Evolutionary conservation across 768 basidiomycete species (phyloP).

Genomic region (Fomitopsis serialis): DNA sequence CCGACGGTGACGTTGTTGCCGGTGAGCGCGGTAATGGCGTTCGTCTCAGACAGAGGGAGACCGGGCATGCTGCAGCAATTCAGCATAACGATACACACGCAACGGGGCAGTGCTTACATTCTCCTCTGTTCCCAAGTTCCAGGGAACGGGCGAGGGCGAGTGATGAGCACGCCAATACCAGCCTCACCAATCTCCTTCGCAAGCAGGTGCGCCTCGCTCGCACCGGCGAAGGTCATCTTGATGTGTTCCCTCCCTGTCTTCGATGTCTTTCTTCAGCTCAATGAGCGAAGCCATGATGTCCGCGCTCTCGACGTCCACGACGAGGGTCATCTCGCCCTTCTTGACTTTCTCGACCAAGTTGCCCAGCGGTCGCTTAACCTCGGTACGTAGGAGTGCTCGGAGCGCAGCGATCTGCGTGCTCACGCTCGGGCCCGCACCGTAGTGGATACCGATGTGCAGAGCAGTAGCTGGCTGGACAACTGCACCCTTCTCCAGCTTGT

Average conservation of each 20-base stretch:
- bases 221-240: conserved; percentile 45
- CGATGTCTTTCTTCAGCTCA: conserved; percentile 55
- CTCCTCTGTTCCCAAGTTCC: conserved; percentile 52
- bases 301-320: conserved; percentile 54
- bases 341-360: conserved; percentile 37
- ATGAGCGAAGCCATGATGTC: conserved; percentile 64
- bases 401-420: conserved; percentile 76
- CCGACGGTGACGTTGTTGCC: conserved; percentile 67
- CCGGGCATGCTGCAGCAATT: conserved; percentile 48
- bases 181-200: conserved; percentile 64
- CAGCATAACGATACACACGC: no score
- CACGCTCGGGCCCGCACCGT: conserved; percentile 49
- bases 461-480: conserved; percentile 31
- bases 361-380: conserved; percentile 34
- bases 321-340: conserved; percentile 50
- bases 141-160: conserved; percentile 66
- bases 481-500: conserved; percentile 34
- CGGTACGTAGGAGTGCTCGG: conserved; percentile 50
- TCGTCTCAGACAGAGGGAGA: conserved; percentile 60
- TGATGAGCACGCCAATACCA: conserved; percentile 61
- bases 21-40: conserved; percentile 52
- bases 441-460: conserved; percentile 34
- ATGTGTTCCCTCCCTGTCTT: conserved; percentile 33
- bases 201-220: conserved; percentile 60
- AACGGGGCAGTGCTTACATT: conserved; percentile 39